Percentiles rank a stretch among this genome's conserved stretches.
Evolutionary conservation across 2,329 filamentous ascomycete genomes (phyloP).

Genomic region (Chaetomiaceae sp.): DNA sequence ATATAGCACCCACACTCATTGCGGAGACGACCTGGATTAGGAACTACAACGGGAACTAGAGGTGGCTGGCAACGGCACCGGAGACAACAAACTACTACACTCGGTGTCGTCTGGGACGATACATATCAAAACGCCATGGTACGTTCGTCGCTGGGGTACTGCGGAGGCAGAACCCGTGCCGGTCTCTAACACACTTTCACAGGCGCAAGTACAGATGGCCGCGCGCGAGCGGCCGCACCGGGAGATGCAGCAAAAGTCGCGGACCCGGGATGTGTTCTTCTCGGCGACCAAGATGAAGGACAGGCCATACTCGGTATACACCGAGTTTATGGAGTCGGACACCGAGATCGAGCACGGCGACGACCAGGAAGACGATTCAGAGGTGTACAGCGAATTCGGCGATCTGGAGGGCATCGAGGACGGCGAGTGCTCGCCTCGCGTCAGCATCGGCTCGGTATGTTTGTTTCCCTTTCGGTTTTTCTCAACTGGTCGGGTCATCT

Average conservation of each 20-base stretch:
- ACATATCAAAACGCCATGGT: slow-evolving; percentile 13
- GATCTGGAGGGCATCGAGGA: slow-evolving; percentile 48
- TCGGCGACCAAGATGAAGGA: slow-evolving; percentile 45
- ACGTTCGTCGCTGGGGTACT: not conserved
- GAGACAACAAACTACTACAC: slow-evolving; percentile 2
- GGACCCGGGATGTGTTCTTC: slow-evolving; percentile 55
- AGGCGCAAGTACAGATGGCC: slow-evolving; percentile 27
- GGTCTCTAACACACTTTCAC: slow-evolving; percentile 7
- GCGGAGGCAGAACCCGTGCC: no score
- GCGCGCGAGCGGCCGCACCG: slow-evolving; percentile 35
- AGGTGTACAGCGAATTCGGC: slow-evolving; percentile 51
- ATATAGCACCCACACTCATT: slow-evolving; percentile 4
- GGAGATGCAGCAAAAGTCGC: slow-evolving; percentile 48
- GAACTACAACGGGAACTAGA: slow-evolving; percentile 18
- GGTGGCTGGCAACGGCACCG: slow-evolving; percentile 35
- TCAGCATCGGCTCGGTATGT: slow-evolving; percentile 67
- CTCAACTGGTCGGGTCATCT: not conserved
- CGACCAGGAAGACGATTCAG: slow-evolving; percentile 63
- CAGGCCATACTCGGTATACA: slow-evolving; percentile 63
- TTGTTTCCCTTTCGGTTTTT: not conserved
- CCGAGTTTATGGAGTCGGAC: slow-evolving; percentile 74
- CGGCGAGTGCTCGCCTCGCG: slow-evolving; percentile 54
- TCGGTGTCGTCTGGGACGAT: slow-evolving; percentile 1
- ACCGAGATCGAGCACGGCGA: slow-evolving; percentile 63
- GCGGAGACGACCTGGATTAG: not conserved